Percentiles rank a stretch among this genome's conserved stretches.
Evolutionary conservation across 176 grass and related monocot genomes (phyloP).

Genomic region (Typha latifolia): DNA sequence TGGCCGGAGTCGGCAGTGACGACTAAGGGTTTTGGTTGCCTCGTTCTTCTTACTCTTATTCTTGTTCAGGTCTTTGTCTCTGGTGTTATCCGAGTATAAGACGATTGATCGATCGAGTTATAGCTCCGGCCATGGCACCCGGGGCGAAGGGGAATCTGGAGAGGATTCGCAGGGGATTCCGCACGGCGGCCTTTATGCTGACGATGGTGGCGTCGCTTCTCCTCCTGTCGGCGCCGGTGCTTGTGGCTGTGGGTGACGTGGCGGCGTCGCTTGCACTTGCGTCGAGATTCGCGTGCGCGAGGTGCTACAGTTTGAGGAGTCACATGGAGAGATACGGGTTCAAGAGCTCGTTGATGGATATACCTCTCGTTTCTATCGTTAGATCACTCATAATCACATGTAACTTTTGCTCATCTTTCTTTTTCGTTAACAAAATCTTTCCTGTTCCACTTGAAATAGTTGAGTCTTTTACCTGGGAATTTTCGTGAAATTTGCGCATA

Average conservation of each 20-base stretch:
- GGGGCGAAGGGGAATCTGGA: conserved; percentile 58
- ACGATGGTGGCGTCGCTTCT: conserved; percentile 70
- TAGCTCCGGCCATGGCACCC: conserved; percentile 38
- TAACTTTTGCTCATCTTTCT: conserved; percentile 27
- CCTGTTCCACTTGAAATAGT: no score
- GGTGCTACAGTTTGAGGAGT: conserved; percentile 30
- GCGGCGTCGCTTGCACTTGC: conserved; percentile 55
- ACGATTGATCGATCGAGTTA: background rate
- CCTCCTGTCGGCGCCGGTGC: conserved; percentile 57
- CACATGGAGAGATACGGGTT: conserved; percentile 49
- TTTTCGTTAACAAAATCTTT: background rate
- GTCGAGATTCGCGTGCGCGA: conserved; percentile 41
- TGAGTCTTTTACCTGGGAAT: no score
- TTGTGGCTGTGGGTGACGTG: conserved; percentile 63
- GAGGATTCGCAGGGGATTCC: conserved; percentile 43
- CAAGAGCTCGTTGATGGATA: conserved; percentile 72
- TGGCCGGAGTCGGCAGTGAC: conserved; percentile 15
- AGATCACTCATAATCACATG: conserved; percentile 69
- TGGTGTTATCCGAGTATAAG: no score
- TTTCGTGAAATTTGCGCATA: no score
- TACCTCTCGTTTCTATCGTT: conserved; percentile 73
- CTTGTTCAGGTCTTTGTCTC: no score
- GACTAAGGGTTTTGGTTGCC: background rate
- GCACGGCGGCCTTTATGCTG: conserved; percentile 65
- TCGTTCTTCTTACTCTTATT: no score